Evolutionary conservation across 495 filamentous ascomycete genomes (phyloP), one percentile per base, ranked within the genome.

Genomic region (Penicillium waksmanii): DNA sequence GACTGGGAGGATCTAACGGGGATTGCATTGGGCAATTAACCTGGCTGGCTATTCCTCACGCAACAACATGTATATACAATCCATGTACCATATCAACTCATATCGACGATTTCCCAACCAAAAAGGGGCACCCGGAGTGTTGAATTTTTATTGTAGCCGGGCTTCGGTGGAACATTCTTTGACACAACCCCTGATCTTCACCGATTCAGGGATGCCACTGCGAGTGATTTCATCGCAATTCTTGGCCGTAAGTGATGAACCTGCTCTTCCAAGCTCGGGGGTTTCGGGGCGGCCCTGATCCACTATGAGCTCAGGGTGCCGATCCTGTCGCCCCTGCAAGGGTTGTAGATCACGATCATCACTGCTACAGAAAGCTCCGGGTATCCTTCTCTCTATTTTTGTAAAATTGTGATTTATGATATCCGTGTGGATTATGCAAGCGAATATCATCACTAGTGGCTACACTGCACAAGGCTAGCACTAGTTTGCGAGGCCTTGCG

Each of bases 1-100:
- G 71, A 80, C 54, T 80, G 76, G 76, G 76, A 74, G 31, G 74
- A 80, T 58, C 48, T 78, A 38, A 68, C 76, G 19, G 73, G 71
- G 2, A 67, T 77, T 52, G 63, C 73, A 0, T 65, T 77, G 18
- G 66, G 63, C 48, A 65, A 66, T 50, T 68, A 56, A 66, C 9
- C 13, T 34, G 25, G 38, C 23, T 17, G 36, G 27, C 17, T 50
- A 21, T 13, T 46, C 0, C 15, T 46, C 9, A 7, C 17, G 17
- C 18, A 17, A 10, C 5, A 3, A 48, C 46, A 15, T 15, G 8
- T 27, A 48, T 12, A 23, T 27, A 27, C 21, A 7, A 46, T 46
- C 43, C 5, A 48, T 48, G 46, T 48, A 48, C 19, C 8, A 48
- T 48, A 48, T 5, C 36, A 38, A 13, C 36, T 31, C 27, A 31